These are phyloP conservation scores for Phytophthora sojae DNA, from an alignment of 352 stramenopile species.

Conservation along the genomic window DNA sequence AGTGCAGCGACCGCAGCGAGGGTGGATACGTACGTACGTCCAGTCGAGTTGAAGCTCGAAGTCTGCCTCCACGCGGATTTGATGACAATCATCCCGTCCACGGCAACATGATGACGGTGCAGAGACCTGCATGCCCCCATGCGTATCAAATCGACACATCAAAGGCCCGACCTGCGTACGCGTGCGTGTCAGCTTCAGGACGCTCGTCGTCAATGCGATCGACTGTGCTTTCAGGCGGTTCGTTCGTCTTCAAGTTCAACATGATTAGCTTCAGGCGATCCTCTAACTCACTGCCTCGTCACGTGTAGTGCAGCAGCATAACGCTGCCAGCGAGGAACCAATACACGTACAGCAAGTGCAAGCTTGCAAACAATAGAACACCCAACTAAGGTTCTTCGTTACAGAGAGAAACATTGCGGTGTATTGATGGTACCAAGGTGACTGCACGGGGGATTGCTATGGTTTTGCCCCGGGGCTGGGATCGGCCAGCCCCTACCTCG, in stretches of 20 bases:
- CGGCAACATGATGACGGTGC: slow-evolving; percentile 25
- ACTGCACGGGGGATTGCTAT: background rate
- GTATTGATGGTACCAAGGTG: slow-evolving; percentile 20
- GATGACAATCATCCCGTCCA: slow-evolving; percentile 15
- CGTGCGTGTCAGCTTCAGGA: background rate
- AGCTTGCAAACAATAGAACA: background rate
- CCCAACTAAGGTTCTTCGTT: background rate
- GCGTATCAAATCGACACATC: background rate
- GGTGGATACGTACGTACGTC: slow-evolving; percentile 12
- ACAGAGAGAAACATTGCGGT: slow-evolving; percentile 11
- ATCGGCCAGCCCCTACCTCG: no score
- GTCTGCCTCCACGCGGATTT: slow-evolving; percentile 26
- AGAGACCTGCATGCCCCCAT: slow-evolving; percentile 12
- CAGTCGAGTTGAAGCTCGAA: slow-evolving; percentile 25
- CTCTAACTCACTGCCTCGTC: slow-evolving; percentile 6
- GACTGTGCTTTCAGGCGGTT: background rate
- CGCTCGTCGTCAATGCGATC: background rate
- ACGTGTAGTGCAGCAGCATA: background rate
- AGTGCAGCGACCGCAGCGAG: background rate
- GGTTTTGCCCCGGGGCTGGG: background rate
- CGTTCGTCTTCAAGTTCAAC: slow-evolving; percentile 21
- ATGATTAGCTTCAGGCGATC: background rate
- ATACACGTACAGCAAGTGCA: background rate
- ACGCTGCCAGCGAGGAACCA: no score
- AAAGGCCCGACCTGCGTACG: no score